Evolutionary conservation across 2,329 filamentous ascomycete genomes (phyloP), one percentile per base, ranked within the genome.

Genomic region (Ascocoryne sarcoides): DNA sequence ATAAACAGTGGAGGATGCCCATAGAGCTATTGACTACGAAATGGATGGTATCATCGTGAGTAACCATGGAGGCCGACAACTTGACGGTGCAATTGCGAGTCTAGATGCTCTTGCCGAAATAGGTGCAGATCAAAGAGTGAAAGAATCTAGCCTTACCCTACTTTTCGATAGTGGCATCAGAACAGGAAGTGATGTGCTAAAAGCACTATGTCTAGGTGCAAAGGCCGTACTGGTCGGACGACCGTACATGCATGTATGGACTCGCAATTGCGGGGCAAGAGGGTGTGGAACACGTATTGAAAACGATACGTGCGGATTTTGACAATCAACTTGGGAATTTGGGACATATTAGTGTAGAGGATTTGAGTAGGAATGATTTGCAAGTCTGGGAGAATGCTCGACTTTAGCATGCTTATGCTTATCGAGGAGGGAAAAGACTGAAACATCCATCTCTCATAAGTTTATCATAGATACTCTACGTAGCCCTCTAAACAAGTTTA

Each of bases 111-210:
- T 81, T 36, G 68, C 73, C 1, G 67, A 75, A 47, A 70, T 69
- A 48, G 76, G 70, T 20, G 46, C 48, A 1, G 43, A 45, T 40
- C 42, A 41, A 2, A 26, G 12, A 26, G 73, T 79, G 75, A 47
- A 39, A 43, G 34, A 65, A 79, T 14, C 69, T 70, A 0, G 23
- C 7, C n/a, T 35, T 12, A 16, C 17, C 15, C 70, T 83, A 1
- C 74, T 70, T 33, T 61, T 82, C 3, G 78, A 83, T 45, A 75
- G 77, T 1, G 79, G 79, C 0, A 67, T 83, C 31, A 64, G 68
- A 3, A 62, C 76, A 10, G 79, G 79, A 0, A 72, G 73, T 0
- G 78, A 82, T 50, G 70, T 82, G 2, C 65, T 83, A 46, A 82
- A 82, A 57, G 76, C 75, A 0, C 50, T 82, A 10, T 76, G 74